Percentiles rank a stretch among this genome's conserved stretches.
phyloP scores from a whole-genome alignment of 805 yeast species.

The Zygosaccharomyces kombuchaensis region DNA sequence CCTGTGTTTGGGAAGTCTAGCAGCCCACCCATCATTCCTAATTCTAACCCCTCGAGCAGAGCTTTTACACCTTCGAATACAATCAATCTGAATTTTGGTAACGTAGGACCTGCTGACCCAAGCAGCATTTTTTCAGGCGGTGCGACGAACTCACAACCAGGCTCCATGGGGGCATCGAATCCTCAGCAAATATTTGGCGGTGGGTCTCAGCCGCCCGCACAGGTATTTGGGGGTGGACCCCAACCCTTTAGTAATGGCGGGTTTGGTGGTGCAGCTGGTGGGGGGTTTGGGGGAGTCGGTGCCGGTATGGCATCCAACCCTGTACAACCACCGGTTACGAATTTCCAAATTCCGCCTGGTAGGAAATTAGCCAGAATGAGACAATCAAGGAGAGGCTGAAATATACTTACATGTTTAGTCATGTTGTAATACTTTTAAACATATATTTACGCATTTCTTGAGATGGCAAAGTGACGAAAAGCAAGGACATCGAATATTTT shows the following conservation, averaged over 20 bases:
- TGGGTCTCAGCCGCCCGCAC: slow-evolving; percentile 16
- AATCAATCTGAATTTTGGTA: slow-evolving; percentile 28
- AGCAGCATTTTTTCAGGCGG: slow-evolving; percentile 22
- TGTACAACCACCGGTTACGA: slow-evolving; percentile 8
- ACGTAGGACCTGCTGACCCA: slow-evolving; percentile 17
- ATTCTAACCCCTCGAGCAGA: slow-evolving; percentile 12
- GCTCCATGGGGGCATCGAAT: slow-evolving; percentile 7
- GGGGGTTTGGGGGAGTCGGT: slow-evolving; percentile 9
- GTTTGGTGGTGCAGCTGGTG: neutral
- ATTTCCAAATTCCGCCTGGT: slow-evolving; percentile 17
- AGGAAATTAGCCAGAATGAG: slow-evolving; percentile 34
- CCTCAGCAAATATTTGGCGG: slow-evolving; percentile 15
- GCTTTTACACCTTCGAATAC: slow-evolving; percentile 26
- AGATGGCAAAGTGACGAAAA: slow-evolving; percentile 3
- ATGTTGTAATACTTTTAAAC: neutral
- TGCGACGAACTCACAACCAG: slow-evolving; percentile 5
- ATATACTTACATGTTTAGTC: neutral
- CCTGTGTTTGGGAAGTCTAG: slow-evolving; percentile 22
- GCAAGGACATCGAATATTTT: slow-evolving; percentile 1
- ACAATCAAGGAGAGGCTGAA: slow-evolving; percentile 23
- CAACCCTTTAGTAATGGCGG: slow-evolving; percentile 8
- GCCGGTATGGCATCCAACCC: slow-evolving; percentile 9
- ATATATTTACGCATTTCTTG: slow-evolving; percentile 1
- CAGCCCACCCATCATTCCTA: slow-evolving; percentile 12
- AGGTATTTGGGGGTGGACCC: slow-evolving; percentile 11